Evolutionary conservation across 1,284 basidiomycete genomes (phyloP).

Genomic region (Tilletia caries): DNA sequence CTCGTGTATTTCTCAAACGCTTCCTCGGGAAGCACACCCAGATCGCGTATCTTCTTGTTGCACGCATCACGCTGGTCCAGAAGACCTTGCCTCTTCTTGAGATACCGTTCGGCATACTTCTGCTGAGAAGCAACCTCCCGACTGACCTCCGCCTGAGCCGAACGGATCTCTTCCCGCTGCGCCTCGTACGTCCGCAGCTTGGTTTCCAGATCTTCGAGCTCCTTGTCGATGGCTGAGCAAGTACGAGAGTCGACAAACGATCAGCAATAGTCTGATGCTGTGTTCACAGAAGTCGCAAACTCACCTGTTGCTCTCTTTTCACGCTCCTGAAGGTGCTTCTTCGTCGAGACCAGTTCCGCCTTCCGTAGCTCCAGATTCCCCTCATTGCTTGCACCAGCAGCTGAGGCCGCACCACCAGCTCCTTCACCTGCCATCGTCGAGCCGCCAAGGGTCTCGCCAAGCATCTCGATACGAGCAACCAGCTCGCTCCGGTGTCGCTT

Average conservation of each 20-base stretch:
- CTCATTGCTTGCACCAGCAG: slow-evolving; percentile 58
- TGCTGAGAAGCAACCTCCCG: slow-evolving; percentile 82
- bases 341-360: slow-evolving; percentile 68
- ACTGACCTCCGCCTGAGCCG: slow-evolving; percentile 77
- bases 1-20: slow-evolving; percentile 91
- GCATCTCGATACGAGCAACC: slow-evolving; percentile 69
- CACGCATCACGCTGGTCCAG: slow-evolving; percentile 82
- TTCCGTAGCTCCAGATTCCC: slow-evolving; percentile 66
- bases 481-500: slow-evolving; percentile 74
- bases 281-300: too few species aligned
- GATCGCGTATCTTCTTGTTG: slow-evolving; percentile 87
- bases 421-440: slow-evolving; percentile 69
- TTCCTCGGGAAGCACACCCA: slow-evolving; percentile 94
- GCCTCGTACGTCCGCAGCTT: slow-evolving; percentile 67
- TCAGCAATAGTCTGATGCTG: not conserved
- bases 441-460: slow-evolving; percentile 62
- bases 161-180: slow-evolving; percentile 72
- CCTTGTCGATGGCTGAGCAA: slow-evolving; percentile 53
- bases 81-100: slow-evolving; percentile 84
- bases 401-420: slow-evolving; percentile 67
- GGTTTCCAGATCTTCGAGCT: slow-evolving; percentile 63
- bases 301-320: slow-evolving; percentile 66
- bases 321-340: slow-evolving; percentile 46
- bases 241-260: not conserved
- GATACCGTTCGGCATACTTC: slow-evolving; percentile 89